A percentile compares a stretch with the other conserved stretches of the same genome.
Conservation (phyloP, 2,329 filamentous ascomycete species). For the Colletotrichum tamarilloi region DNA sequence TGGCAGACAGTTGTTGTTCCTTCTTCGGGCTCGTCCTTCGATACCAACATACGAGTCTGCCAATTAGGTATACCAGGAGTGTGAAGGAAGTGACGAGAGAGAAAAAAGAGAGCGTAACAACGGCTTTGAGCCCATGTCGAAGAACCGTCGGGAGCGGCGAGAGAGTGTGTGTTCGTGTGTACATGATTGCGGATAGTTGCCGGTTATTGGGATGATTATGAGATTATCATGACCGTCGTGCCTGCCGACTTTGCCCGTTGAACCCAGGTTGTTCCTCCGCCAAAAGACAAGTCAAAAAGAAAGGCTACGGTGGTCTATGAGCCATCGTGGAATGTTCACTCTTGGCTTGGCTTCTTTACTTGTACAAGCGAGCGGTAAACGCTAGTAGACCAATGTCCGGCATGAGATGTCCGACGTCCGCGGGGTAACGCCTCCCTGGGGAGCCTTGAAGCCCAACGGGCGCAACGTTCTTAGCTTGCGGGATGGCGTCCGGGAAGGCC, state of each 20-base stretch:
- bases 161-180: constrained; percentile 38
- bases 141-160: constrained; percentile 47
- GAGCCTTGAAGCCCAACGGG: constrained; percentile 5
- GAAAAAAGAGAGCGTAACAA: constrained; percentile 47
- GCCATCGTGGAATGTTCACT: too few relatives aligned
- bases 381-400: background rate
- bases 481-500: constrained; percentile 1
- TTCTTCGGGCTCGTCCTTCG: constrained; percentile 44
- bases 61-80: constrained; percentile 48
- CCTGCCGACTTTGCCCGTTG: constrained; percentile 14
- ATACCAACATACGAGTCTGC: constrained; percentile 49
- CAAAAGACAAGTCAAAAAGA: background rate
- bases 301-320: too few relatives aligned
- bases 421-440: background rate
- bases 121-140: constrained; percentile 48
- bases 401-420: background rate
- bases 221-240: constrained; percentile 5
- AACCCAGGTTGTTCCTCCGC: background rate
- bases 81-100: constrained; percentile 48
- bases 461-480: background rate
- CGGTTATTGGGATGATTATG: background rate
- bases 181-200: background rate
- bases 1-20: background rate
- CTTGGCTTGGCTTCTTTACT: background rate
- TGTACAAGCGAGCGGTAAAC: constrained; percentile 6